Percentiles rank a stretch among this genome's conserved stretches.
Conservation (phyloP, 208 protist species). For the Strigomonas culicis region DNA sequence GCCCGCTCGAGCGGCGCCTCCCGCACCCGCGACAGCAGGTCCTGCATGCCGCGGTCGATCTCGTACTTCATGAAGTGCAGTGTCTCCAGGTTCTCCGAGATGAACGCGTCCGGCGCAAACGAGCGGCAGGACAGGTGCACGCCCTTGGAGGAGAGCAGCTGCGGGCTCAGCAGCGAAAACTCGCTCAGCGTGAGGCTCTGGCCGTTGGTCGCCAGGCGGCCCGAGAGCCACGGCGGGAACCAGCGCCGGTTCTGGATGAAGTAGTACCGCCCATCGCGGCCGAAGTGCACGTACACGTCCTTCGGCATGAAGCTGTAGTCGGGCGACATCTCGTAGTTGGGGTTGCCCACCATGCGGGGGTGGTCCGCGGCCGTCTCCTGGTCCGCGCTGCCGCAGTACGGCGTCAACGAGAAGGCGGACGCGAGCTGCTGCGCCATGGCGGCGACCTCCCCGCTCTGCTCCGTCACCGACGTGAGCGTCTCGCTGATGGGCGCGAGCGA, state of each 20-base stretch:
- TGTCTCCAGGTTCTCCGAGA: constrained; percentile 26
- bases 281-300: constrained; percentile 33
- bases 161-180: constrained; percentile 17
- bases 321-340: constrained; percentile 12
- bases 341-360: background rate
- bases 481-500: constrained; percentile 29
- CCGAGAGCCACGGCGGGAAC: constrained; percentile 38
- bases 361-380: background rate
- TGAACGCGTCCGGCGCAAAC: constrained; percentile 29
- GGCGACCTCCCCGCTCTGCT: constrained; percentile 40
- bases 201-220: constrained; percentile 15
- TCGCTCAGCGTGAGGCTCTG: constrained; percentile 22
- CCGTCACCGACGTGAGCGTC: constrained; percentile 27
- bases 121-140: constrained; percentile 34
- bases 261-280: constrained; percentile 42
- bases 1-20: constrained; percentile 13
- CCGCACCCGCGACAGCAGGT: constrained; percentile 23
- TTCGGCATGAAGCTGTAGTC: constrained; percentile 29
- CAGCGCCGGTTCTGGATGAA: constrained; percentile 40
- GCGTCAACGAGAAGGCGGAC: constrained; percentile 33
- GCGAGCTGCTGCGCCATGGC: constrained; percentile 42
- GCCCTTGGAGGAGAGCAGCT: constrained; percentile 24
- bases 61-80: constrained; percentile 38
- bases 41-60: constrained; percentile 28
- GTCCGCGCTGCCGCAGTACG: constrained; percentile 19